A percentile compares a stretch with the other conserved stretches of the same genome.
These are phyloP conservation scores for Mucor lusitanicus DNA, from an alignment of 371 early-diverging fungal species.

Conservation along the genomic window DNA sequence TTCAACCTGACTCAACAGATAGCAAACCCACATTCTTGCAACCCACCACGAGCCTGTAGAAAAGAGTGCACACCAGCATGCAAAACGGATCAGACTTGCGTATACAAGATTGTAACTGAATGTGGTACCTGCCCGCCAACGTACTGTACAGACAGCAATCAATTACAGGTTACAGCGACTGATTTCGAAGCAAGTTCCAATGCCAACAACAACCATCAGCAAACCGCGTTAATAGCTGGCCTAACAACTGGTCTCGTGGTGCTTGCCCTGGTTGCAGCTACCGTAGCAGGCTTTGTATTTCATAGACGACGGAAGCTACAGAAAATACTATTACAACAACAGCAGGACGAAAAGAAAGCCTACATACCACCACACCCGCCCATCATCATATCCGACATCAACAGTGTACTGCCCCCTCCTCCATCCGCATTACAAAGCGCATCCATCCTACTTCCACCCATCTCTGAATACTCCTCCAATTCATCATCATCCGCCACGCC, in stretches of 20 bases:
- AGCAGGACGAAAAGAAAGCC: background rate
- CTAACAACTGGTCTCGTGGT: slow-evolving; percentile 36
- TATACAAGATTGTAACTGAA: slow-evolving; percentile 1
- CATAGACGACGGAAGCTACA: slow-evolving; percentile 20
- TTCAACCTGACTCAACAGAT: background rate
- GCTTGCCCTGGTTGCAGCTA: slow-evolving; percentile 19
- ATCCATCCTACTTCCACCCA: background rate
- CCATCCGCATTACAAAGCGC: slow-evolving; percentile 2
- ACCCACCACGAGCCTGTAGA: background rate
- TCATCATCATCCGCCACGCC: background rate
- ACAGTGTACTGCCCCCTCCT: slow-evolving; percentile 2
- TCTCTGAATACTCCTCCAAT: background rate
- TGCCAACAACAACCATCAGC: background rate
- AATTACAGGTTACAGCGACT: background rate
- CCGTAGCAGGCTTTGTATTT: slow-evolving; percentile 35
- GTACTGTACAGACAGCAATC: background rate
- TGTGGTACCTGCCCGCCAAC: slow-evolving; percentile 9
- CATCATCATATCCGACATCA: slow-evolving; percentile 3
- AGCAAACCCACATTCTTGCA: background rate
- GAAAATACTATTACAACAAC: slow-evolving; percentile 11
- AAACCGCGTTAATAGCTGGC: slow-evolving; percentile 34
- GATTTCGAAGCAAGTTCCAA: background rate
- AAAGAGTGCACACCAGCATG: slow-evolving; percentile 1
- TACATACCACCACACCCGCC: background rate
- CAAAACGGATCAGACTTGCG: background rate